phyloP scores from a whole-genome alignment of 352 stramenopile genomes.

The Albugo candida region DNA sequence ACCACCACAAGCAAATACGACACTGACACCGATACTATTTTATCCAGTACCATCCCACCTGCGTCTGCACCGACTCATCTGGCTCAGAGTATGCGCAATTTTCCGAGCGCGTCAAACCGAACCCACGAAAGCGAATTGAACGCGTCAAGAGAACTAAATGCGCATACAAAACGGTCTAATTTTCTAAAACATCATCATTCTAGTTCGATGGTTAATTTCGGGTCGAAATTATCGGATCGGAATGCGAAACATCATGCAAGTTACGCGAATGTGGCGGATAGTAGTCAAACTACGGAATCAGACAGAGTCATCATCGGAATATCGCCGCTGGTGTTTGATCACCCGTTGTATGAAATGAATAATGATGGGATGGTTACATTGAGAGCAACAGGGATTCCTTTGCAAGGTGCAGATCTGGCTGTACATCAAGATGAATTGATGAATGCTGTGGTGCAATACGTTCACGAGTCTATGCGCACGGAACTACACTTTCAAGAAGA shows the following conservation, averaged over 20 bases:
- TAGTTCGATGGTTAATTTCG: neutral
- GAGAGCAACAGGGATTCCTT: slow-evolving; percentile 59
- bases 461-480: slow-evolving; percentile 68
- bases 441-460: slow-evolving; percentile 68
- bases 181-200: too few species aligned
- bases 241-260: slow-evolving; percentile 1
- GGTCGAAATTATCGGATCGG: neutral
- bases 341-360: slow-evolving; percentile 75
- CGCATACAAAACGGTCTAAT: too few species aligned
- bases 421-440: slow-evolving; percentile 79
- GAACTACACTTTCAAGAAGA: slow-evolving; percentile 59
- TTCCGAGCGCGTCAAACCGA: slow-evolving; percentile 10
- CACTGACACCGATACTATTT: slow-evolving; percentile 12
- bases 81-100: slow-evolving; percentile 13
- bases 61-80: slow-evolving; percentile 16
- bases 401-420: slow-evolving; percentile 65
- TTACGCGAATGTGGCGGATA: slow-evolving; percentile 6
- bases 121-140: too few species aligned
- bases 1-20: slow-evolving; percentile 16
- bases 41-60: slow-evolving; percentile 3
- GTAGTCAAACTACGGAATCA: neutral
- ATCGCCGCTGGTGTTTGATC: slow-evolving; percentile 19
- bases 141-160: too few species aligned
- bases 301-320: too few species aligned
- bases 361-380: slow-evolving; percentile 63